Percentiles rank a stretch among this genome's conserved stretches.
phyloP scores from a whole-genome alignment of 1,284 basidiomycete species.

The Tilletia horrida region DNA sequence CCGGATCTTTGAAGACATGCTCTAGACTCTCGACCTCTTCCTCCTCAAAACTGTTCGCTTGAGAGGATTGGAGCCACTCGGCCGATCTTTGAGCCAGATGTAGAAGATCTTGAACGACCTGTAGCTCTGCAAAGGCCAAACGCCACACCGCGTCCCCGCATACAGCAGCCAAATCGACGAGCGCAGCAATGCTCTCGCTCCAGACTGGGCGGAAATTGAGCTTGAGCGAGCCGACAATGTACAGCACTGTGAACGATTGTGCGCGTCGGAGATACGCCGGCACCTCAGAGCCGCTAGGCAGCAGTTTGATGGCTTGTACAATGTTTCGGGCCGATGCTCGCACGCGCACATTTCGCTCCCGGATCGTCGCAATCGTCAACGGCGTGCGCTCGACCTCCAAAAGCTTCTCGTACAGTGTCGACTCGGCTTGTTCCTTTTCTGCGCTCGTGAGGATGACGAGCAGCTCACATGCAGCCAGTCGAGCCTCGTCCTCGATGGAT shows the following conservation, averaged over 20 bases:
- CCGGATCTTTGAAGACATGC: constrained; percentile 11
- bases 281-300: background rate
- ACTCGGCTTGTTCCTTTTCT: constrained; percentile 14
- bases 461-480: constrained; percentile 36
- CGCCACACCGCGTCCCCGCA: constrained; percentile 31
- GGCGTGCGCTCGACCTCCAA: constrained; percentile 42
- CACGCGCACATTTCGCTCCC: constrained; percentile 49
- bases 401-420: constrained; percentile 22
- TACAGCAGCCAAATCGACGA: constrained; percentile 37
- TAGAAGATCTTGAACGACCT: constrained; percentile 12
- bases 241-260: constrained; percentile 30
- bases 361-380: constrained; percentile 37
- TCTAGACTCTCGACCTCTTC: background rate
- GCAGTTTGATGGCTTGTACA: background rate
- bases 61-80: background rate
- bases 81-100: background rate
- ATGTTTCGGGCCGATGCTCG: constrained; percentile 45
- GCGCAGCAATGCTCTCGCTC: constrained; percentile 41
- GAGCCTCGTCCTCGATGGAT: constrained; percentile 31
- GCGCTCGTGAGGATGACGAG: constrained; percentile 22
- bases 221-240: constrained; percentile 47
- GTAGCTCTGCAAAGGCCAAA: constrained; percentile 30
- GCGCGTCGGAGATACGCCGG: background rate
- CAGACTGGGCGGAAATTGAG: constrained; percentile 52
- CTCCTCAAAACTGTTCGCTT: background rate